Base-by-base conservation (phyloP, 345 rosid species). In the Brassica rapa region DNA sequence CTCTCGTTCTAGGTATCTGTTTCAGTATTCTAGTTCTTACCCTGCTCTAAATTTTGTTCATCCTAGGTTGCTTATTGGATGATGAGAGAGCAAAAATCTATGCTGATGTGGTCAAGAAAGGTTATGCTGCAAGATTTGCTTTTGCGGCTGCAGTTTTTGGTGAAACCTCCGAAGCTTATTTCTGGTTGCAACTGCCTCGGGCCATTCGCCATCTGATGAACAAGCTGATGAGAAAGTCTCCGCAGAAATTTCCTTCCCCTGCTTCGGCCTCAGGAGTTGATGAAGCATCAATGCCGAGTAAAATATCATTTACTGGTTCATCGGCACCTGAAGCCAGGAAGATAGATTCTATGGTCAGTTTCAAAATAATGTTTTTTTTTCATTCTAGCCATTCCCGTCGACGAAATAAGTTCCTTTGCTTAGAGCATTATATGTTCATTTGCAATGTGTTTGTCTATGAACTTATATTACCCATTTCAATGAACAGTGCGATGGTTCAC, bases 61-160 rank as follows among this genome's bases (percentile, higher is more conserved):
- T 67, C 66, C 21, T 57, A 94, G 98, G 98, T 68, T 91, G 97
- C 86, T 80, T 94, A 72, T 85, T 94, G 35, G 97, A 94, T 81
- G 98, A 94, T 83, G 98, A 91, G 80, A 89, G 87, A 75, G 93
- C 90, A 41, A 89, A 89, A 83, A 73, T 94, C 37, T 94, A 94
- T 80, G 94, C 98, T 82, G 85, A 91, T 56, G 78, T 93, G 46
- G 93, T 91, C 72, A 85, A 85, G 65, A 92, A 89, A 87, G 97
- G 98, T 72, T 89, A 72, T 82, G 86, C 91, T 14, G 91, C 86
- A 67, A 89, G 95, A 86, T 93, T 91, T 89, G 93, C 98, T 46
- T 90, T 94, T 79, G 97, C 98, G n/a, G 97, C 98, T 81, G 94
- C 98, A 71, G 81, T 90, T 80, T 94, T 89, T 85, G 98, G 98